phyloP scores from a whole-genome alignment of 306 rosid species.

The Vigna angularis region DNA sequence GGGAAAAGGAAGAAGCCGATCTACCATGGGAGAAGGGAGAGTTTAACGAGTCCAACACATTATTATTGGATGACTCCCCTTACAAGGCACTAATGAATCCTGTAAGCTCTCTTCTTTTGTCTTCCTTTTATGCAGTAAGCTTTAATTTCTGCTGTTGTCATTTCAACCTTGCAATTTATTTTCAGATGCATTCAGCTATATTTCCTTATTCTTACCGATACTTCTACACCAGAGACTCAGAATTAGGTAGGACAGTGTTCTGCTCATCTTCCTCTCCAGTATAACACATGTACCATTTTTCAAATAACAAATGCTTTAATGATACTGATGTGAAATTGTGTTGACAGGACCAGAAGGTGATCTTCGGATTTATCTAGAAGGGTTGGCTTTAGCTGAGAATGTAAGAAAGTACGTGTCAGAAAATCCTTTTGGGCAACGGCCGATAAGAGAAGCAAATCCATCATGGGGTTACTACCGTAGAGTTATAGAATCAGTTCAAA shows the following conservation, averaged over 20 bases:
- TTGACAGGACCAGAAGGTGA: conserved; percentile 76
- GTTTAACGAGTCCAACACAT: conserved; percentile 78
- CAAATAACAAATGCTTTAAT: conserved; percentile 2
- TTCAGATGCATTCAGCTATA: conserved; percentile 76
- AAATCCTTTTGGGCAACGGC: conserved; percentile 77
- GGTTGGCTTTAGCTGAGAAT: conserved; percentile 66
- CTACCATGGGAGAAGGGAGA: conserved; percentile 85
- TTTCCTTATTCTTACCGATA: conserved; percentile 74
- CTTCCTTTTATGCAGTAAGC: conserved; percentile 27
- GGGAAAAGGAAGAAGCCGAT: conserved; percentile 67
- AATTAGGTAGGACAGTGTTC: conserved; percentile 69
- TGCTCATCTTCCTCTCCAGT: conserved; percentile 17
- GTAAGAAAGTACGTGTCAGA: conserved; percentile 65
- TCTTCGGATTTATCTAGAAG: conserved; percentile 70
- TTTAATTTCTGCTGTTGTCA: conserved; percentile 31
- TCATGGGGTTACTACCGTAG: conserved; percentile 64
- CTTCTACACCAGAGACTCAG: conserved; percentile 53
- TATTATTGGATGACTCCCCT: conserved; percentile 92
- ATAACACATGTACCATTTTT: background rate
- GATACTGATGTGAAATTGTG: conserved; percentile 21
- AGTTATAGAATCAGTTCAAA: conserved; percentile 39
- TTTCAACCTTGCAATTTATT: conserved; percentile 36
- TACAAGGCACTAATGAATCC: conserved; percentile 88
- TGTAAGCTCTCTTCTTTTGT: conserved; percentile 56
- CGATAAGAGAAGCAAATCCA: conserved; percentile 62